Evolutionary conservation across 768 basidiomycete species (phyloP).

Genomic region (Naematelia aurantialba): DNA sequence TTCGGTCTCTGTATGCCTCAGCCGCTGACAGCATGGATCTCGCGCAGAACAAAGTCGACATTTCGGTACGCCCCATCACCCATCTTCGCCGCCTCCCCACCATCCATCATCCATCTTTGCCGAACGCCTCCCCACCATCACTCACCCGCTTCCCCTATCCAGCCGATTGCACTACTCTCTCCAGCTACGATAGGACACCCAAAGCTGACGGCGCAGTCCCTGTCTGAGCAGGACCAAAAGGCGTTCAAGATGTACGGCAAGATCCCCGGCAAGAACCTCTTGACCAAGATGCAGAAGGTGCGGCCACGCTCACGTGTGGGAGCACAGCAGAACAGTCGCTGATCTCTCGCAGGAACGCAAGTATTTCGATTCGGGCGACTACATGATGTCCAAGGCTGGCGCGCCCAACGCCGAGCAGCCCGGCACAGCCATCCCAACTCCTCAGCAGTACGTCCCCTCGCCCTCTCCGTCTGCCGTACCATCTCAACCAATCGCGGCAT

Average conservation of each 20-base stretch:
- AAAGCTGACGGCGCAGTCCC: conserved; percentile 52
- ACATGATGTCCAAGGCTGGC: conserved; percentile 91
- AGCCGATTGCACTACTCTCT: not conserved
- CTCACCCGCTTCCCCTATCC: too few relatives aligned
- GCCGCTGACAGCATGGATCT: conserved; percentile 60
- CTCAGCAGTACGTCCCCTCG: conserved; percentile 71
- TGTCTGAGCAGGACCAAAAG: conserved; percentile 69
- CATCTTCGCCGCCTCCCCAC: too few relatives aligned
- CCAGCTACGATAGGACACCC: too few relatives aligned
- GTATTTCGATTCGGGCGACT: conserved; percentile 99
- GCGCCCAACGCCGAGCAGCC: conserved; percentile 80
- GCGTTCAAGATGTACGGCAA: conserved; percentile 93
- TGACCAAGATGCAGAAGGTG: conserved; percentile 95
- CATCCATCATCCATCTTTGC: too few relatives aligned
- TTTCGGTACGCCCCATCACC: conserved; percentile 64
- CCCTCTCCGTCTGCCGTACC: not conserved
- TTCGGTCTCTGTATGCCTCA: too few relatives aligned
- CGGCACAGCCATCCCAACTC: conserved; percentile 96
- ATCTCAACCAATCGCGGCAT: conserved; percentile 1
- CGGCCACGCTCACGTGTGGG: conserved; percentile 24
- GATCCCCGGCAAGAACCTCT: conserved; percentile 87
- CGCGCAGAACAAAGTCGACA: conserved; percentile 85
- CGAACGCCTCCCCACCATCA: too few relatives aligned
- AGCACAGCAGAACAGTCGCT: not conserved
- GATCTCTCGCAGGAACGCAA: conserved; percentile 73